Evolutionary conservation across 23 red algal genomes (phyloP).

Genomic region (Gracilaria domingensis): DNA sequence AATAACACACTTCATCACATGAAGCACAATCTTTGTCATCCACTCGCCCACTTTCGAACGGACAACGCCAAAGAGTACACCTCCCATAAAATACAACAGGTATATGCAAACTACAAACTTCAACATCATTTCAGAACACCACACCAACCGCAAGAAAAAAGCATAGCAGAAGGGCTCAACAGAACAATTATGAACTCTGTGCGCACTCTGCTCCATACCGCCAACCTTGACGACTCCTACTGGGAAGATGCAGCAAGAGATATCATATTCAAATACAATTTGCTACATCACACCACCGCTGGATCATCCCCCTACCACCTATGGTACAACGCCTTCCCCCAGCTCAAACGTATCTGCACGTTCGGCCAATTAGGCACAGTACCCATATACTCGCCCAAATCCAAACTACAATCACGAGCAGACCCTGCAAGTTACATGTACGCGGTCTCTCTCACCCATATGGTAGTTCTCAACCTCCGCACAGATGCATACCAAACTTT

Average conservation of each 20-base stretch:
- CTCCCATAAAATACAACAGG: neutral
- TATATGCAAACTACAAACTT: neutral
- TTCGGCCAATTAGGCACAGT: neutral
- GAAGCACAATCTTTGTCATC: neutral
- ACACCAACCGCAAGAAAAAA: conserved; percentile 34
- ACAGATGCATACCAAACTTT: neutral
- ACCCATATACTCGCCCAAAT: neutral
- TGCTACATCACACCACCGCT: neutral
- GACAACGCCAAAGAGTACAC: conserved; percentile 32
- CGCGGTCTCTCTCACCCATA: too few relatives aligned
- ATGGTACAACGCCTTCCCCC: neutral
- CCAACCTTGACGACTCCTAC: neutral
- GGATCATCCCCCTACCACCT: neutral
- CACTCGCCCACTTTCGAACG: neutral
- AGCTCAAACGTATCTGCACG: neutral
- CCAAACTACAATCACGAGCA: neutral
- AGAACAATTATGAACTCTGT: conserved; percentile 6
- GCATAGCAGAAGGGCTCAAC: conserved; percentile 41
- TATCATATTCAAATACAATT: conserved; percentile 1
- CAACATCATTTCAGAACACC: neutral
- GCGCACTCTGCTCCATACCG: neutral
- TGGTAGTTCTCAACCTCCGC: too few relatives aligned
- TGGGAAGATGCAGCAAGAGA: conserved; percentile 12
- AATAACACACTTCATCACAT: neutral
- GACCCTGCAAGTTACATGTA: too few relatives aligned